These are phyloP conservation scores for Triticum turgidum DNA, from an alignment of 176 grass and related monocot species.

Conservation along the genomic window DNA sequence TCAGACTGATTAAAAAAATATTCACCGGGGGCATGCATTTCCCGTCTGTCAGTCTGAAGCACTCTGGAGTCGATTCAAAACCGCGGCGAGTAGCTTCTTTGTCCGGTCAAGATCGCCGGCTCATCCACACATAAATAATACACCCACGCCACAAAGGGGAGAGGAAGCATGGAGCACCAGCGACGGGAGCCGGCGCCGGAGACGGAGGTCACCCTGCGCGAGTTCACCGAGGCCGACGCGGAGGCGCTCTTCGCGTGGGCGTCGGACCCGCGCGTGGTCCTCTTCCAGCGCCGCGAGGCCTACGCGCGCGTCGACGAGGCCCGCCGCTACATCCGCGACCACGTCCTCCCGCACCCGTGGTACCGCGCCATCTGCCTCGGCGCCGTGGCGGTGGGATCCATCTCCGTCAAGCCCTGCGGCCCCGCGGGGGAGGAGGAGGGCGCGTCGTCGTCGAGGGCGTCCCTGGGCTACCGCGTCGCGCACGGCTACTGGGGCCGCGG, in stretches of 20 bases:
- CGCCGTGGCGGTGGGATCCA: conserved; percentile 57
- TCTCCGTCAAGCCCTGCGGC: conserved; percentile 42
- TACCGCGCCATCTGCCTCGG: conserved; percentile 66
- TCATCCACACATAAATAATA: background rate
- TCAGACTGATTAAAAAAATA: no score
- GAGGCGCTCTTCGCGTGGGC: conserved; percentile 68
- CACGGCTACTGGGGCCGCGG: conserved; percentile 62
- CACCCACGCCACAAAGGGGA: no score
- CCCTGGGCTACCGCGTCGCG: conserved; percentile 70
- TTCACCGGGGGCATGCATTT: no score
- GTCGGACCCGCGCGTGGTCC: conserved; percentile 52
- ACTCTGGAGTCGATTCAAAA: background rate
- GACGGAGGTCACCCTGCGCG: conserved; percentile 52
- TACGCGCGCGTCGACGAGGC: conserved; percentile 39
- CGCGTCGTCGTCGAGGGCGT: conserved; percentile 33
- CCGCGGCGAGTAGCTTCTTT: background rate
- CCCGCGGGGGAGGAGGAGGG: conserved; percentile 2
- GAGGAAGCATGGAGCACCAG: background rate
- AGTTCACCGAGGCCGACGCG: conserved; percentile 59
- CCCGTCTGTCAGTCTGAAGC: no score
- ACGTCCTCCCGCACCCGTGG: conserved; percentile 74
- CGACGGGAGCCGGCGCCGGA: background rate
- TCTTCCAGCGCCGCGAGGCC: conserved; percentile 71
- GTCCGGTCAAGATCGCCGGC: conserved; percentile 25
- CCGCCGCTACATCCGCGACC: conserved; percentile 54